Evolutionary conservation across 176 grass and related monocot species (phyloP).

Genomic region (Saccharum officinarum): DNA sequence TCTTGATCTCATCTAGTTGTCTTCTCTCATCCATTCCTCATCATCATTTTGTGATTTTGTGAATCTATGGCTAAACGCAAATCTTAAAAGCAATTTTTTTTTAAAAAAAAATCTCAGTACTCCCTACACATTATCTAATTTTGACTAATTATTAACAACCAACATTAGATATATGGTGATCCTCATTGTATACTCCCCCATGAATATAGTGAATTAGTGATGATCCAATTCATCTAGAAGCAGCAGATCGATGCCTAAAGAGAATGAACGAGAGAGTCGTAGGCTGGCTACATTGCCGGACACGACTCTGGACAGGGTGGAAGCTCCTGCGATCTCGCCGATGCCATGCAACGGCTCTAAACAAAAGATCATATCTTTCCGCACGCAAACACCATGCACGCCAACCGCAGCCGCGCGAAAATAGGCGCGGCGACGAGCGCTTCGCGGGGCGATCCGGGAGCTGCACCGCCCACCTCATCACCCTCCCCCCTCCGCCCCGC

Average conservation of each 20-base stretch:
- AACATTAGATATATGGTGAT: too few relatives aligned
- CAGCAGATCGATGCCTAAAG: neutral
- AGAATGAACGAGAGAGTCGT: neutral
- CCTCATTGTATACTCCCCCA: too few relatives aligned
- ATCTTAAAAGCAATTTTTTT: too few relatives aligned
- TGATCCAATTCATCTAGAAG: neutral
- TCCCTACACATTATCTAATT: too few relatives aligned
- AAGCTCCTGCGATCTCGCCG: neutral
- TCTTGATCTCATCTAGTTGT: neutral
- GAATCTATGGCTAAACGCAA: too few relatives aligned
- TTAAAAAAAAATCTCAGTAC: too few relatives aligned
- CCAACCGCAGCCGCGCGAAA: neutral
- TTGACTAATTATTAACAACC: too few relatives aligned
- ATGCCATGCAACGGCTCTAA: slow-evolving; percentile 3
- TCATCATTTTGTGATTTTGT: too few relatives aligned
- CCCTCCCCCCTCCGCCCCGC: neutral
- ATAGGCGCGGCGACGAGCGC: slow-evolving; percentile 36
- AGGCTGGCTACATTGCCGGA: neutral
- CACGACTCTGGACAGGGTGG: neutral
- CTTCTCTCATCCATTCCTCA: neutral
- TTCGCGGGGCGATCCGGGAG: slow-evolving; percentile 38
- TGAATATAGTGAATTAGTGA: too few relatives aligned
- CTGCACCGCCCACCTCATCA: slow-evolving; percentile 38
- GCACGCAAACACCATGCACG: slow-evolving; percentile 5
- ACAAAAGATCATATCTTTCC: neutral